Percentiles rank a stretch among this genome's conserved stretches.
Conservation (phyloP, 805 yeast species). For the Wickerhamomyces ciferrii region DNA sequence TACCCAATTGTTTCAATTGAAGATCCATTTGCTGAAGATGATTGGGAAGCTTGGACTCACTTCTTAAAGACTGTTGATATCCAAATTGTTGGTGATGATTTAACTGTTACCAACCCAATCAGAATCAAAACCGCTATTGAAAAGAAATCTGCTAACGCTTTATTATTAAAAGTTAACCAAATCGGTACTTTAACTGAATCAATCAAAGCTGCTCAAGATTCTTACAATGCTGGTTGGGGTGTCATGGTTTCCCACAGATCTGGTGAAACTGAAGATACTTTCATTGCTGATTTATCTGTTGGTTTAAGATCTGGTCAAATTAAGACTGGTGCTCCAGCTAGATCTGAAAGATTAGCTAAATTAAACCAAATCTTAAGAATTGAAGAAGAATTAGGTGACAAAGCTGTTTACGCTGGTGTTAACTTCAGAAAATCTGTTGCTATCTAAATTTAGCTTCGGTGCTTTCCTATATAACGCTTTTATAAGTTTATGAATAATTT, state of each 20-base stretch:
- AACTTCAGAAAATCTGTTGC: constrained; percentile 60
- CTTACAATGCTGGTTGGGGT: constrained; percentile 97
- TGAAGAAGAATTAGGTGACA: constrained; percentile 97
- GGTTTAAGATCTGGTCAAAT: constrained; percentile 98
- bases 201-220: constrained; percentile 92
- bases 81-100: constrained; percentile 97
- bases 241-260: constrained; percentile 99
- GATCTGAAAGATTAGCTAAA: constrained; percentile 99
- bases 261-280: constrained; percentile 99
- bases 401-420: constrained; percentile 93
- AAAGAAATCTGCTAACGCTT: constrained; percentile 91
- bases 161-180: constrained; percentile 97
- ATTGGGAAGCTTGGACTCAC: constrained; percentile 97
- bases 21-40: constrained; percentile 99
- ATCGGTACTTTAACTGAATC: constrained; percentile 96
- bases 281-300: constrained; percentile 96
- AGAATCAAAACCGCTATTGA: constrained; percentile 95
- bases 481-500: not conserved
- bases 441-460: constrained; percentile 17
- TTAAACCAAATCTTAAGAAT: constrained; percentile 97
- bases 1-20: constrained; percentile 98
- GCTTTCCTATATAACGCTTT: not conserved
- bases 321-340: constrained; percentile 99
- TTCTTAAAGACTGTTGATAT: constrained; percentile 71
- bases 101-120: constrained; percentile 96